Evolutionary conservation across 2,329 filamentous ascomycete species (phyloP), one percentile per base, ranked within the genome.

Genomic region (Fusarium lateritium): DNA sequence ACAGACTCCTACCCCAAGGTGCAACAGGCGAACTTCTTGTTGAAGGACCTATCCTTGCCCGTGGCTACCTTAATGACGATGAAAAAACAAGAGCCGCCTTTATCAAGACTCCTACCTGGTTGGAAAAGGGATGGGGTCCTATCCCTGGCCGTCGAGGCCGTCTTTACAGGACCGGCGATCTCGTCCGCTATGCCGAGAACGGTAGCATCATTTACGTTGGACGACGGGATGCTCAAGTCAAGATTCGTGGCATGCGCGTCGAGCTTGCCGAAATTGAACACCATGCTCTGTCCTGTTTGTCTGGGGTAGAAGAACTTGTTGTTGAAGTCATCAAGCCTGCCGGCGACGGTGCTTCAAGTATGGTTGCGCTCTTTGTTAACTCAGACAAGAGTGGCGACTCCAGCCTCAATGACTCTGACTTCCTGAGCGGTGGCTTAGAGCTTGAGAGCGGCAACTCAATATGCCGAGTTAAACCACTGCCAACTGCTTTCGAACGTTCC

Each of bases 191-290:
- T 24, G 56, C 75, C 21, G 28, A 56, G 0, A 75, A 83, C 55
- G 79, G 80, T 10, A 67, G 65, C 14, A 73, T 84, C 17, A 59
- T 75, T 1, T 83, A 79, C 55, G 67, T 84, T 45, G 85, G 84
- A 40, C 79, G 86, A 39, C 84, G 84, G 65, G 86, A 88, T 70
- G 79, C 79, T 1, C 86, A 88, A 71, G 81, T 88, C 46, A 88
- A 88, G 70, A 74, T 88, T 11, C 80, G 82, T n/a, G 88, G 88
- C 43, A 87, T 82, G 59, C 75, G 85, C 50, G 78, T 86, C 53
- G 88, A 84, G 75, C 76, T 84, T 5, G 46, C 42, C 4, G 58
- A 62, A 21, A 49, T 62, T 7, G 58, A 62, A 34, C 46, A 57
- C 15, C 40, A 57, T 19, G 40, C 56, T 21, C 5, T 28, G 17